Base-by-base conservation (phyloP, 371 early-diverging fungal genomes). In the Mucor sp. region DNA sequence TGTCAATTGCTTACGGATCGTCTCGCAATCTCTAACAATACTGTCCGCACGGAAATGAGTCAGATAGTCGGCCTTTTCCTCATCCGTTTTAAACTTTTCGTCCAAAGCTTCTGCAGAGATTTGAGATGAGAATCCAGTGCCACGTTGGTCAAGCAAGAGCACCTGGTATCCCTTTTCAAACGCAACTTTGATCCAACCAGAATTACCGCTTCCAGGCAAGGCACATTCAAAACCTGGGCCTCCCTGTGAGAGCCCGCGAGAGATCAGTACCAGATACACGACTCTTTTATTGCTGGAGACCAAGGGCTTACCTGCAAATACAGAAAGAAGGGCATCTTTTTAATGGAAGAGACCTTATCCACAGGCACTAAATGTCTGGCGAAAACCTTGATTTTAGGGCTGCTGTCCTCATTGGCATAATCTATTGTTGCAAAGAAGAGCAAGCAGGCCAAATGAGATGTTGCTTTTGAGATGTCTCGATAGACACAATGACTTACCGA, bases 41-140 rank as follows among this genome's bases (percentile, higher is more conserved):
- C 76, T 89, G 69, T 91, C 92, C 3, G 92, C 92, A 55, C 92
- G 85, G 74, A 91, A 91, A 69, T 87, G 79, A 41, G 78, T 80
- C 44, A 90, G 78, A 64, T 91, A 89, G 4, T 86, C 80, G 3
- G 83, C 85, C 63, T 90, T 87, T 33, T 81, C 88, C 37, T 83
- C 81, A 64, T 84, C 78, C 0, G 84, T 77, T 9, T 79, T 63
- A 44, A 82, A 68, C 9, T 56, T 41, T 6, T 67, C 66, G 0
- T 78, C 83, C 0, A 90, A 74, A 4, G 82, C 74, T 56, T 81
- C 81, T n/a, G 85, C 76, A 30, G 86, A 86, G 50, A 91, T 78
- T 21, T 89, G 79, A 5, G 88, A 78, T 12, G 92, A 91, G 32
- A 87, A 69, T 1, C 92, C 92, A 5, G 92, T 91, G 58, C 92